These are phyloP conservation scores for Penicillium antarcticum DNA, from an alignment of 495 filamentous ascomycete species.

Conservation along the genomic window DNA sequence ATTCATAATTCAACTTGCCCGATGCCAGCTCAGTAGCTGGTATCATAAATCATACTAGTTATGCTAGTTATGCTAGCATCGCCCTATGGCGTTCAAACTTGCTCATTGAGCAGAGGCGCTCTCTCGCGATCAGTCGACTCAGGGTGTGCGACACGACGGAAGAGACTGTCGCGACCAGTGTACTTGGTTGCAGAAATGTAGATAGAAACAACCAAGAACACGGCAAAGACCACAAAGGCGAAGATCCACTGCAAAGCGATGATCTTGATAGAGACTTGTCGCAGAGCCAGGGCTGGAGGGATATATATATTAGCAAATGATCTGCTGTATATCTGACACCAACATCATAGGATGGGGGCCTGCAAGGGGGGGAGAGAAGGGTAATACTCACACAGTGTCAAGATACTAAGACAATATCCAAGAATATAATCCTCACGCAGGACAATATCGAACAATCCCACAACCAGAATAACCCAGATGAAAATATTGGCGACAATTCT, in stretches of 20 bases:
- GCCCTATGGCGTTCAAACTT: slow-evolving; percentile 2
- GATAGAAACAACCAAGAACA: slow-evolving; percentile 64
- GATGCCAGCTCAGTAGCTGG: background rate
- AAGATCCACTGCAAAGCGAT: slow-evolving; percentile 89
- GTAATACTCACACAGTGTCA: slow-evolving; percentile 57
- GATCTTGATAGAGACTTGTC: slow-evolving; percentile 66
- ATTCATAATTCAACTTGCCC: too few species aligned
- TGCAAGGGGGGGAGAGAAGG: background rate
- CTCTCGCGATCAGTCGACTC: slow-evolving; percentile 39
- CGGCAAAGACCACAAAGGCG: slow-evolving; percentile 75
- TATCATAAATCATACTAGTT: background rate
- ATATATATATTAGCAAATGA: background rate
- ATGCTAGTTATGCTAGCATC: too few species aligned
- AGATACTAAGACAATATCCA: slow-evolving; percentile 70
- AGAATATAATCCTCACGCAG: slow-evolving; percentile 77
- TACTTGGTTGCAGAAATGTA: slow-evolving; percentile 63
- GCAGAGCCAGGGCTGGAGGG: slow-evolving; percentile 62
- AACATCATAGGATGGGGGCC: background rate
- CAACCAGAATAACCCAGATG: slow-evolving; percentile 75
- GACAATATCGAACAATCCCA: slow-evolving; percentile 68
- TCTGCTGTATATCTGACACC: too few species aligned
- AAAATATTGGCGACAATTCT: slow-evolving; percentile 79
- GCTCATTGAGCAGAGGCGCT: slow-evolving; percentile 40
- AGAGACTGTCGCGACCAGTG: slow-evolving; percentile 49
- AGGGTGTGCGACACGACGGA: slow-evolving; percentile 34